Base-by-base conservation (phyloP, 345 rosid genomes). In the Aquilaria sinensis region DNA sequence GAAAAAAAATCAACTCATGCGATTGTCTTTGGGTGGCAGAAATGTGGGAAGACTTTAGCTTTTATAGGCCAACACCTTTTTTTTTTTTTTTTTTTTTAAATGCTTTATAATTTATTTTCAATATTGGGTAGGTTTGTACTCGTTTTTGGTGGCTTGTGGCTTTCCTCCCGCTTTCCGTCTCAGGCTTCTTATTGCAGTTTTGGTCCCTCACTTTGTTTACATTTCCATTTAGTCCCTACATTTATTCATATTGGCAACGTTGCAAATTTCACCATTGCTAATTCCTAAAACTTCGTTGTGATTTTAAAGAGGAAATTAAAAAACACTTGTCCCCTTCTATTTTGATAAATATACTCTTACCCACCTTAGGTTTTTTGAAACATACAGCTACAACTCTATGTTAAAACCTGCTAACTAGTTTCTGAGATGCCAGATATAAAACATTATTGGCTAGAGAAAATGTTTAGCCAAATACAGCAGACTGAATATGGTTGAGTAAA, bases 21-120 rank as follows among this genome's bases (percentile, higher is more conserved):
- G 68, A 14, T 54, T 11, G 29, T 49, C 43, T 37, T 37, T 16
- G 57, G n/a, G 8, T 1, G 12, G 47, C 12, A 9, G 23, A 23
- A 5, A 32, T 7, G 12, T 46, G 16, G 4, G 31, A 10, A 9
- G 37, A 47, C 12, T 0, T 1, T 46, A n/a, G 55, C 2, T 68
- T 72, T 65, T 66, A 69, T 58, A 76, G 50, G 37, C 41, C 12
- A 11, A 46, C 31, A 5, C 46, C 61, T 9, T 0, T 1, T 2
- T 12, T 34, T 4, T 57, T 46, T 12, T 37, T 59, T 45, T 53
- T 58, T 60, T 55, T 41, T 0, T 33, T 3, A 16, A 23, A 23
- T 23, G 23, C 23, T 23, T 23, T 23, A 23, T 23, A 23, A 23
- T 23, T 23, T 23, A 23, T 23, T 23, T 23, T 23, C 23, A 23